Evolutionary conservation across 2,329 filamentous ascomycete species (phyloP), one percentile per base, ranked within the genome.

Genomic region (Elsinoe ampelina): DNA sequence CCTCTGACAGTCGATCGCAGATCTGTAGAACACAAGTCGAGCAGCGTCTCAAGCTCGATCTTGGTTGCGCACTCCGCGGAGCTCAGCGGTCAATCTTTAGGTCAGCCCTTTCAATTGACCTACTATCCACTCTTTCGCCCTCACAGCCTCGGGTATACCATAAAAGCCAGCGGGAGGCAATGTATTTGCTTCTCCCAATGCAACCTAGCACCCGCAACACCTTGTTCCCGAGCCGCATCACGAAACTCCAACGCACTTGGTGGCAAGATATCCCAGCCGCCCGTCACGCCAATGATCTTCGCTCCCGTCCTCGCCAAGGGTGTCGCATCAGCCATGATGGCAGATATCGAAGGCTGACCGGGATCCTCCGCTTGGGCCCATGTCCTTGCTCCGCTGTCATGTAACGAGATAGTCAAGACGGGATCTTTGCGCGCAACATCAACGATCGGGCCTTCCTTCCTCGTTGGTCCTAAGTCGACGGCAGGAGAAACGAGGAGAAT

Each of bases 151-250:
- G 3, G 63, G 67, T 22, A 81, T 36, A 0, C 67, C 71, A 70
- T 67, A 45, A 73, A 75, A 1, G 76, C 74, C 35, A 83, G 64
- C 1, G 77, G 73, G 54, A 82, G 83, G 58, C 77, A 80, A 65
- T 83, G 80, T 77, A 83, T 83, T 67, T 82, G 77, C 15, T 75
- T 75, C 15, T 80, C 74, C 80, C 80, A 83, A 8, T 80, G 70
- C 39, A 83, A 61, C 81, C 80, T 83, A 57, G 78, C 70, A 0
- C 80, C 80, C 1, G 66, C 50, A 0, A 82, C 71, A 0, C 73
- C 72, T 15, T 67, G 63, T 42, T 74, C 64, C 26, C 69, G 68
- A 5, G 74, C 76, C 55, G 70, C 73, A 2, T 78, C 71, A 4
- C 76, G 64, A 50, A 81, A 79, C 0, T 71, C 60, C 1, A 78